Base-by-base conservation (phyloP, 148 eudicot species). In the Agrostemma githago region DNA sequence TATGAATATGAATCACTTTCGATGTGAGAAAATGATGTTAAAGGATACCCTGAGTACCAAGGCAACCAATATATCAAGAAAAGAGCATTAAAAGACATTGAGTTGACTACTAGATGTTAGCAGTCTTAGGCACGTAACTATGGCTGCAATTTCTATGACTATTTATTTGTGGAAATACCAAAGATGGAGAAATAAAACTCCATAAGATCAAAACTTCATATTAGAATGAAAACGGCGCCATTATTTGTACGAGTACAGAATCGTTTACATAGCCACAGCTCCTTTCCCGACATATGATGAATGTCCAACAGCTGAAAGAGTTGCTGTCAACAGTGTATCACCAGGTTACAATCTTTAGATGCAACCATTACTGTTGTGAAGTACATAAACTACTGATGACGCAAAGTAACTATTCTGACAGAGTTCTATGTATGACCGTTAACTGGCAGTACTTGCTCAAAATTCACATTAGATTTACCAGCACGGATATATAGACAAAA, bases 381-480 rank as follows among this genome's bases (percentile, higher is more conserved):
- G 34, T 51, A 51, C 16, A 12, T 51, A 11, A 11, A 15, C 56
- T 51, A 51, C 56, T 9, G 14, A 10, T 51, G 56, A 51, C 9
- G 56, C 56, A 51, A 51, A 51, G 11, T 51, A 51, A 51, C 56
- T 51, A 51, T 8, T 51, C 56, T 10, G 54, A 48, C 9, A 2
- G 54, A 48, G 2, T 48, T 48, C 2, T 51, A 51, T 51, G 14
- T 10, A 51, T 51, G 56, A 51, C 56, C 3, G 16, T 11, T 51
- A 51, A 4, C 3, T 51, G 56, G 56, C 56, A 12, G 15, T 51
- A 51, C 15, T 51, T 61, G 65, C 39, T 19, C 21, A 60, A 1
- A 64, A 6, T 15, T 64, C 43, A 64, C 40, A 38, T 64, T 15
- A 64, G 66, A 67, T n/a, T 67, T 43, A 67, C 54, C 15, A 42